Base-by-base conservation (phyloP, 106 monocot species). In the Narthecium ossifragum region DNA sequence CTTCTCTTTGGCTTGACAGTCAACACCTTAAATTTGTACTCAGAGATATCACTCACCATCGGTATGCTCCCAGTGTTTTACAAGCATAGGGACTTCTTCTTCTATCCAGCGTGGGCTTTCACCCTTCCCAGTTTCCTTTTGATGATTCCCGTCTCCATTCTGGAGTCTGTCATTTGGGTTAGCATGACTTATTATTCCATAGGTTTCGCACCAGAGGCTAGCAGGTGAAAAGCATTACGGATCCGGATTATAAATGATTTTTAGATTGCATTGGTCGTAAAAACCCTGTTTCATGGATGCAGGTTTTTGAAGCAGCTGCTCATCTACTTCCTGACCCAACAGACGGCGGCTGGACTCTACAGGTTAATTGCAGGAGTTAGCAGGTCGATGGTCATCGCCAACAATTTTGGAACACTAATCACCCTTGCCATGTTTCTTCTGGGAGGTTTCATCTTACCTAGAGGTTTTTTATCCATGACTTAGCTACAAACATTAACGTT, bases 21-120 rank as follows among this genome's bases (percentile, higher is more conserved):
- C 12, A 88, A 84, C 63, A 75, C 81, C 71, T 92, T 92, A 61
- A 92, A 84, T 53, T 87, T 87, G 0, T 78, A 84, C 41, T 66
- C 88, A 2, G 92, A 92, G 69, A 53, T 75, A 21, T 30, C 78
- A 14, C 31, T 92, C 18, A 67, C 71, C 26, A 62, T 88, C 15
- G 40, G 63, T 21, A 77, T 75, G 57, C 75, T 92, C 21, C 88
- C 92, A 23, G 92, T 92, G 50, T 78, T 92, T 36, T 92, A 70
- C 68, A 92, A 92, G 68, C 92, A 92, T n/a, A 80, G 92, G 49
- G 88, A 80, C 28, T 55, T 77, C 20, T 45, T 75, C 15, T 81
- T 88, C 49, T 81, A 84, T 52, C 80, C 84, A n/a, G 21, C 84
- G 8, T 92, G 92, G 92, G 59, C 66, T 4, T 88, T 73, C 61